phyloP scores from a whole-genome alignment of 352 stramenopile genomes.

The Pythium chondricola region DNA sequence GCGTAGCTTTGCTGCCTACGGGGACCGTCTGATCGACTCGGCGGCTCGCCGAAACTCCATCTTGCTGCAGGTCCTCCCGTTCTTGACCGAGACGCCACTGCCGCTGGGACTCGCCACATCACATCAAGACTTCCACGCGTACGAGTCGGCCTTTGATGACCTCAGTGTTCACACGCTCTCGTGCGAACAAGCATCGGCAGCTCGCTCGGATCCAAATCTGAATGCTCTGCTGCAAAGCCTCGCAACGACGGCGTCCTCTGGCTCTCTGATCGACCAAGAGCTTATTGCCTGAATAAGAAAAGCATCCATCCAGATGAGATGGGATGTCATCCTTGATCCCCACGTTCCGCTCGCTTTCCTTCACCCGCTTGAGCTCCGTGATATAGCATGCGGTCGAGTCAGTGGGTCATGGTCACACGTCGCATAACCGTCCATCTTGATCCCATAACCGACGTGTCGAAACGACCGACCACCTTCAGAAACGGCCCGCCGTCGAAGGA shows the following conservation, averaged over 20 bases:
- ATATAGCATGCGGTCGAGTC: neutral
- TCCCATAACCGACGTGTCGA: neutral
- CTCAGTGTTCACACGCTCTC: constrained; percentile 21
- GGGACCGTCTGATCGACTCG: constrained; percentile 50
- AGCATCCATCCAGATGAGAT: neutral
- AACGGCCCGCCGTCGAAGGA: neutral
- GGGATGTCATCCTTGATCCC: neutral
- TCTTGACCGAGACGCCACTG: constrained; percentile 38
- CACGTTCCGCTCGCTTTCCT: constrained; percentile 6
- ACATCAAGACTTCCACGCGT: constrained; percentile 50
- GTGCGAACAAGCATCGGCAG: constrained; percentile 3
- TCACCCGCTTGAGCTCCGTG: neutral
- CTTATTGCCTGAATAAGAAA: constrained; percentile 20
- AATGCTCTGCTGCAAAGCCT: neutral
- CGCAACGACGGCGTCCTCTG: neutral
- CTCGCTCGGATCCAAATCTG: neutral
- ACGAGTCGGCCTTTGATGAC: constrained; percentile 80
- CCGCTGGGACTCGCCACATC: constrained; percentile 29
- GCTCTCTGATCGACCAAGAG: constrained; percentile 10
- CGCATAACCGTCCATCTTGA: neutral
- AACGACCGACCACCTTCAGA: neutral
- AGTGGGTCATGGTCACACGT: constrained; percentile 1
- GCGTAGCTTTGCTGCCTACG: constrained; percentile 68
- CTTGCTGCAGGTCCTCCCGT: constrained; percentile 45
- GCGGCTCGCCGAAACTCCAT: constrained; percentile 34